Base-by-base conservation (phyloP, 352 stramenopile species). In the Phytophthora chlamydospora region DNA sequence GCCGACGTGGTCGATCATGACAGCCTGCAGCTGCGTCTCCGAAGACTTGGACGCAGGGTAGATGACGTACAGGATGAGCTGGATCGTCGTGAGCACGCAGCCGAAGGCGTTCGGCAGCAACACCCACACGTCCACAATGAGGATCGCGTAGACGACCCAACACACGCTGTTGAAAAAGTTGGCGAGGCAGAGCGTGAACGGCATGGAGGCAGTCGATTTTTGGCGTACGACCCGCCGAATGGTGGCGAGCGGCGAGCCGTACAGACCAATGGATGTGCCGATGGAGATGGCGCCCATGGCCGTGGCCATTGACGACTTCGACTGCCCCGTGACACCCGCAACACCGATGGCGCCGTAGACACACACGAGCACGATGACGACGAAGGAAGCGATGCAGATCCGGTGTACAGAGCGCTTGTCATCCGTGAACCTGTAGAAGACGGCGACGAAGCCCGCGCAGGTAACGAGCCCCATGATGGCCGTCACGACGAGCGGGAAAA, bases 401-500 rank as follows among this genome's bases (percentile, higher is more conserved):
- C 50, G 62, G 34, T 71, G 42, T 0, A 73, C 58, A 3, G 61
- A 62, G 1, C 21, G 27, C 29, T 68, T 69, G 41, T 79, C 60
- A 33, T 70, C 45, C 6, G 78, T 60, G 58, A 62, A 77, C 24
- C 48, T 47, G 42, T 78, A 84, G 56, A 80, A 87, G 36, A 88
- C 40, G n/a, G 42, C 46, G 41, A 86, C 61, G 58, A 87, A 86
- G 21, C 66, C 50, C 8, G 74, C 56, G 35, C 63, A 86, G 1
- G 76, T 71, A n/a, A 62, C 38, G 24, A 65, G 68, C 3, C 81
- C 81, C 17, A 85, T 58, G 5, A 73, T 63, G 39, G 83, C 80
- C 6, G 79, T 90, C 17, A 62, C 58, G 21, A 89, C 71, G 9
- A 89, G 62, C 13, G 78, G 81, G 48, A 90, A 84, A 59, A 81